Conservation (phyloP, 2,329 filamentous ascomycete species). For the Ophiostoma himal-ulmi region DNA sequence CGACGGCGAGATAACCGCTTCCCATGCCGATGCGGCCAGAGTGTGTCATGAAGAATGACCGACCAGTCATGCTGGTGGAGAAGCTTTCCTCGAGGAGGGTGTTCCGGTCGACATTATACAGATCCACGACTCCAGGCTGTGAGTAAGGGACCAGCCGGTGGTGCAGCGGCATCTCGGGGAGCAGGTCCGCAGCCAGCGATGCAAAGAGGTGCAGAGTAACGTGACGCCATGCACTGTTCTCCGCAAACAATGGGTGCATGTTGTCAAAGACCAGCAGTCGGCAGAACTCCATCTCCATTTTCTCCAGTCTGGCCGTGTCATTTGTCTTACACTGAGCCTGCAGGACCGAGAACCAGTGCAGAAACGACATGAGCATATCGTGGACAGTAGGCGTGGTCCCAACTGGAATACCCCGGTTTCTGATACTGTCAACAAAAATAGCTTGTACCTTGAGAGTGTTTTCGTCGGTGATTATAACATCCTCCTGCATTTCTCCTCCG, state of each 20-base stretch:
- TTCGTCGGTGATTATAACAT: neutral
- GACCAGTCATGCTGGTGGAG: slow-evolving; percentile 11
- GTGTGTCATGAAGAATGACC: slow-evolving; percentile 15
- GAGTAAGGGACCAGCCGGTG: no score
- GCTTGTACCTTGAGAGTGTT: neutral
- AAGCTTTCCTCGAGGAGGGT: no score
- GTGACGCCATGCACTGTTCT: neutral
- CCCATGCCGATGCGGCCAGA: slow-evolving; percentile 16
- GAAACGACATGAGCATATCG: slow-evolving; percentile 16
- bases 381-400: slow-evolving; percentile 4
- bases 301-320: neutral
- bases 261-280: slow-evolving; percentile 2
- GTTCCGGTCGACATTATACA: no score
- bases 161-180: no score
- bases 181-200: no score
- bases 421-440: neutral
- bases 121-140: no score
- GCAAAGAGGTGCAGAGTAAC: slow-evolving; percentile 14
- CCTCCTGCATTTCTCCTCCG: neutral
- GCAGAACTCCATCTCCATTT: slow-evolving; percentile 2
- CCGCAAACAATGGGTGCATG: neutral
- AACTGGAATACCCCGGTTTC: neutral
- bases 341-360: slow-evolving; percentile 16
- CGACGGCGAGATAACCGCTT: neutral
- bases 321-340: neutral